Evolutionary conservation across 1,139 yeast species (phyloP), one percentile per base, ranked within the genome.

Genomic region (Candida neerlandica): DNA sequence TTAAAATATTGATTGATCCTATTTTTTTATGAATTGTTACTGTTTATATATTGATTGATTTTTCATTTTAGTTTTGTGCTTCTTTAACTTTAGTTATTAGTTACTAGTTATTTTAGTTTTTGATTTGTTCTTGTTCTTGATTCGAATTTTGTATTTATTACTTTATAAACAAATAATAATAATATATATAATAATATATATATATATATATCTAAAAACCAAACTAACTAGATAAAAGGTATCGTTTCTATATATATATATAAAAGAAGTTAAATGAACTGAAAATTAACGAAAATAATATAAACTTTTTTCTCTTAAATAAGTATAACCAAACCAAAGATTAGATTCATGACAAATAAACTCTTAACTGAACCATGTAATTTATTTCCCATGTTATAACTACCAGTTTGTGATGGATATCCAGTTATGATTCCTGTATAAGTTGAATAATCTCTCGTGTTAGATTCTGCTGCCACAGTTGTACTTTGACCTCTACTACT

Each of bases 391-490:
- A 9, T 14, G 19, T 21, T 41, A 16, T 16, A 30, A 41, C 44
- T 41, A 10, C 44, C 44, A n/a, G 44, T 41, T 12, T 30, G 33
- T 19, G 29, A 5, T 32, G 44, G 44, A 21, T 29, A 12, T 21
- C 27, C 21, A 11, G 38, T 41, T 2, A 41, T 41, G n/a, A 32
- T 19, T 7, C 44, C 44, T 7, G 38, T 16, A 15, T 40, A 40
- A 29, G 26, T 40, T 29, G 43, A 40, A 29, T 40, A 40, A 29
- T 40, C 43, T 27, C 34, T 40, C 9, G 35, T 41, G 11, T 10
- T 32, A 7, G 38, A 18, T 12, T 30, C 15, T 2, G 16, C 44
- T 18, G 44, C 33, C 18, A 19, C 43, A 4, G 43, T 29, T 18
- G 34, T 29, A 30, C 43, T 35, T 19, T 35, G 40, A 9, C n/a